Base-by-base conservation (phyloP, 2,329 filamentous ascomycete species). In the Cryoendolithus antarcticus region DNA sequence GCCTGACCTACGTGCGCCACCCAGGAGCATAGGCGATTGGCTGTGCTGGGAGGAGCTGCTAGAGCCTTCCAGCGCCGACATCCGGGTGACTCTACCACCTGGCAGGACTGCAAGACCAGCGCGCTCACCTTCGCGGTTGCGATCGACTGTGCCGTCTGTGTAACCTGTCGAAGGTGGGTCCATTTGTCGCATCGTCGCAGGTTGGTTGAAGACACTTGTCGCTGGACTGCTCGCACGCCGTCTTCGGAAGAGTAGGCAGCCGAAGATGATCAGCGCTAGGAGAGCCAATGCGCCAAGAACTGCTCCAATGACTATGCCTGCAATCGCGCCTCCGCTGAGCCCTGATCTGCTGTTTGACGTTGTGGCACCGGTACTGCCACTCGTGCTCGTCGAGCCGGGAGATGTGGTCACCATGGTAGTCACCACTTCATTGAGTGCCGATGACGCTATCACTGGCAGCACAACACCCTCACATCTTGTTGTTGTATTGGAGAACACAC, bases 51-150 rank as follows among this genome's bases (percentile, higher is more conserved):
- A 49, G 13, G 77, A 72, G 42, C 71, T 75, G 1, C 77, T 75
- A 39, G 80, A 75, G 4, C 78, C 80, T 62, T 95, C 89, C 38
- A 98, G 63, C 28, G 91, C 91, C 30, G 89, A 88, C 91, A 98
- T 96, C 40, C 91, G 80, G 30, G 91, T 85, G 43, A 98, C 91
- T 45, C 91, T 80, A 24, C 86, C 86, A 32, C 86, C 88, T 4
- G 86, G 84, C 8, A 93, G 70, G 10, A 86, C 74, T 50, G 86
- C 81, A 47, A 84, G 82, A 31, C 75, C 79, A 48, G 57, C 55
- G 2, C 55, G 54, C 8, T 58, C 55, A 7, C 56, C 62, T 52
- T 52, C 47, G 56, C 51, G 40, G 54, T 49, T 43, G 9, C 39
- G 40, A 56, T 56, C 60, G 35, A 53, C 48, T 13, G 59, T 52